These are phyloP conservation scores for Amphirosellinia nigrospora DNA, from an alignment of 495 filamentous ascomycete genomes.

Conservation along the genomic window DNA sequence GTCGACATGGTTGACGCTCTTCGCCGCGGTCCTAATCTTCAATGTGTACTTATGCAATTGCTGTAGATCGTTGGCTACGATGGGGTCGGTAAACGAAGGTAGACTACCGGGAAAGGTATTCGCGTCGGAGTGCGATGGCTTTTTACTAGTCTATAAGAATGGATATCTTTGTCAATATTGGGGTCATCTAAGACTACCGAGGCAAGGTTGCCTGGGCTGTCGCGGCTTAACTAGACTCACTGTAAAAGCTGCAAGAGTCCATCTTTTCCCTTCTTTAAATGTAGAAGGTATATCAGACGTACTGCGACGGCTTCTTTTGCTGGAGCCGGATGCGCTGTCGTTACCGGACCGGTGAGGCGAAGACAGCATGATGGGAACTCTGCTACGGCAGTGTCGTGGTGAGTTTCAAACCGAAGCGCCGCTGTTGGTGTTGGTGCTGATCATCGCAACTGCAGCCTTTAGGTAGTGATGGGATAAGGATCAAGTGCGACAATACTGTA, in stretches of 20 bases:
- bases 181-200: background rate
- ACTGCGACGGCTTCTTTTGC: constrained; percentile 14
- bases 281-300: constrained; percentile 14
- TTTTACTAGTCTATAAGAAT: constrained; percentile 4
- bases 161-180: background rate
- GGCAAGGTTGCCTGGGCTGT: background rate
- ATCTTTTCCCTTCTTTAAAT: constrained; percentile 17
- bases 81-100: constrained; percentile 18
- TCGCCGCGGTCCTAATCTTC: constrained; percentile 35
- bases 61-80: constrained; percentile 30
- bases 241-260: constrained; percentile 14
- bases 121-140: constrained; percentile 4
- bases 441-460: background rate
- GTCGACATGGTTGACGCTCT: constrained; percentile 38
- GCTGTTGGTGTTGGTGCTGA: background rate
- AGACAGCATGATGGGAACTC: constrained; percentile 1
- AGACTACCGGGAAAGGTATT: constrained; percentile 14
- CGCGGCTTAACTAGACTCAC: background rate
- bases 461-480: too few species aligned
- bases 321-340: background rate
- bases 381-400: background rate
- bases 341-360: background rate
- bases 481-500: constrained; percentile 6
- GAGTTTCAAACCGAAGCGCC: background rate
- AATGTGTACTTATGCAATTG: constrained; percentile 36